Evolutionary conservation across 2,329 filamentous ascomycete species (phyloP).

Genomic region (Blastomyces percursus): DNA sequence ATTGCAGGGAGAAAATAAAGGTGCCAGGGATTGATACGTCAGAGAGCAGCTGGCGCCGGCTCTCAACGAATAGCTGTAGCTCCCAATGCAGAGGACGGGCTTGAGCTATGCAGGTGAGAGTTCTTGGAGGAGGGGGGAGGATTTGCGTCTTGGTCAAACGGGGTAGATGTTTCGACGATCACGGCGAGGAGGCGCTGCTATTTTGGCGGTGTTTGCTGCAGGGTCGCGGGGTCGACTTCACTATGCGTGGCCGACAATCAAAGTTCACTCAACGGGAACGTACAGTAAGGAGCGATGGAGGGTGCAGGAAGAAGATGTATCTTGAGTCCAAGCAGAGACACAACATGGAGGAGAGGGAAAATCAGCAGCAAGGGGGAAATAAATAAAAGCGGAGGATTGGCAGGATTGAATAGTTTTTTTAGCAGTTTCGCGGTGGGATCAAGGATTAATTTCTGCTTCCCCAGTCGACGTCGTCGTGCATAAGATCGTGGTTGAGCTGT

Average conservation of each 20-base stretch:
- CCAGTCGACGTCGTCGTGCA: slow-evolving; percentile 3
- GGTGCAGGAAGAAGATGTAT: slow-evolving; percentile 2
- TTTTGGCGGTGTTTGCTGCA: slow-evolving; percentile 2
- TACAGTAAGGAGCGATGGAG: slow-evolving; percentile 8
- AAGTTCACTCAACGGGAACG: not conserved
- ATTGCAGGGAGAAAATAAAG: slow-evolving; percentile 3
- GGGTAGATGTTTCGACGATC: slow-evolving; percentile 2
- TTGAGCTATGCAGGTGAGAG: slow-evolving; percentile 3
- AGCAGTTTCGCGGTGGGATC: not conserved
- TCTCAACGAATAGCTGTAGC: not conserved
- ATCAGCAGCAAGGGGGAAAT: slow-evolving; percentile 2
- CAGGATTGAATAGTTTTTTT: not conserved
- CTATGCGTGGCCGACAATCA: not conserved
- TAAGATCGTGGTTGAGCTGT: not conserved
- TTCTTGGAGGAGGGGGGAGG: not conserved
- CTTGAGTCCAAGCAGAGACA: slow-evolving; percentile 11
- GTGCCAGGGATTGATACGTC: not conserved
- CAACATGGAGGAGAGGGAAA: slow-evolving; percentile 3
- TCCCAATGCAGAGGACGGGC: not conserved
- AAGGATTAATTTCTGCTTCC: not conserved
- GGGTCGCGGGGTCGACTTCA: slow-evolving; percentile 1
- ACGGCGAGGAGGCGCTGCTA: not conserved
- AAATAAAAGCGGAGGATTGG: not conserved
- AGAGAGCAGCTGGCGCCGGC: not conserved
- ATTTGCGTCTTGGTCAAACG: not conserved